A percentile compares a stretch with the other conserved stretches of the same genome.
Evolutionary conservation across 345 rosid genomes (phyloP).

Genomic region (Isatis tinctoria): DNA sequence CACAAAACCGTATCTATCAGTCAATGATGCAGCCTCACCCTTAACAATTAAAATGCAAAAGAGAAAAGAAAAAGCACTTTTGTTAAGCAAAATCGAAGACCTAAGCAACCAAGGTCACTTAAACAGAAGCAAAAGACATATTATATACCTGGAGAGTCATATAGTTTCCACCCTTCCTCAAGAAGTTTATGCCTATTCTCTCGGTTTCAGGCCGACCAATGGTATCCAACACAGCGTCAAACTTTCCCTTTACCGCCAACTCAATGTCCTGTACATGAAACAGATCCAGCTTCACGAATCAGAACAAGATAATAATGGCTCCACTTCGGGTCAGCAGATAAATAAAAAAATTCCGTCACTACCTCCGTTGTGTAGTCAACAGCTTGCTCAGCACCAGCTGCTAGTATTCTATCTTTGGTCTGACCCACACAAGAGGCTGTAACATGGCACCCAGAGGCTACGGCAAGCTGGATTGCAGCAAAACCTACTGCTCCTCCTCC

Average conservation of each 20-base stretch:
- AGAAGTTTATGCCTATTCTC: slow-evolving; percentile 65
- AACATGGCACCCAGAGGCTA: slow-evolving; percentile 73
- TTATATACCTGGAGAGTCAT: slow-evolving; percentile 85
- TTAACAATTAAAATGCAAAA: slow-evolving; percentile 25
- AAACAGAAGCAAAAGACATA: background rate
- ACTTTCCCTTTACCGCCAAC: slow-evolving; percentile 72
- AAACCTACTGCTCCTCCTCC: slow-evolving; percentile 99
- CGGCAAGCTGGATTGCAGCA: slow-evolving; percentile 82
- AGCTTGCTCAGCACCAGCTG: slow-evolving; percentile 88
- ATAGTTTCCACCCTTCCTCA: slow-evolving; percentile 82
- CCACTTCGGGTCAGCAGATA: background rate
- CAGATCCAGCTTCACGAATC: background rate
- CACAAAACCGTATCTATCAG: slow-evolving; percentile 76
- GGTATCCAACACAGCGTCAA: slow-evolving; percentile 92
- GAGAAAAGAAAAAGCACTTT: background rate
- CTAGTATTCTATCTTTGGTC: slow-evolving; percentile 50
- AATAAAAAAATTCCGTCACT: background rate
- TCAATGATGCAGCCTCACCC: slow-evolving; percentile 83
- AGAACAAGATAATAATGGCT: background rate
- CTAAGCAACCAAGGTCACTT: slow-evolving; percentile 2
- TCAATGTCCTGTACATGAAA: slow-evolving; percentile 63
- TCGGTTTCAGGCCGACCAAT: slow-evolving; percentile 90
- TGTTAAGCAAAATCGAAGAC: background rate
- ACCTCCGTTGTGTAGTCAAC: slow-evolving; percentile 88
- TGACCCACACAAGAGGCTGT: slow-evolving; percentile 76